These are phyloP conservation scores for Anethum foeniculum DNA, from an alignment of 140 eudicot species.

Conservation along the genomic window DNA sequence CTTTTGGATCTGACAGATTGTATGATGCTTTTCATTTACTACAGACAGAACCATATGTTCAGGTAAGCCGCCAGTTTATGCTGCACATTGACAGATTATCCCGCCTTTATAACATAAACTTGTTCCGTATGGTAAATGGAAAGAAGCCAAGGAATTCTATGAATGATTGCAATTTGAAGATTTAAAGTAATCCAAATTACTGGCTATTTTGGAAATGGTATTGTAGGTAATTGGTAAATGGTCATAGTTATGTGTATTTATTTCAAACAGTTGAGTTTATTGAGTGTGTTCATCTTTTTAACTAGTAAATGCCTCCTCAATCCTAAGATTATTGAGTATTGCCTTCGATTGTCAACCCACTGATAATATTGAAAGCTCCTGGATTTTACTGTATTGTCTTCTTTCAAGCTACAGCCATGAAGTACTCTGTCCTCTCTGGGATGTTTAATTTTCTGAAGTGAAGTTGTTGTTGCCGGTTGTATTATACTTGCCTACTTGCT, in stretches of 20 bases:
- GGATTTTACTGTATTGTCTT: not conserved
- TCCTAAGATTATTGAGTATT: not conserved
- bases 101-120: not conserved
- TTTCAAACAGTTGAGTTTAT: not conserved
- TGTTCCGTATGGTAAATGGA: not conserved
- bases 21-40: constrained; percentile 56
- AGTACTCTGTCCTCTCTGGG: not conserved
- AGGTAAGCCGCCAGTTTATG: constrained; percentile 27
- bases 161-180: not conserved
- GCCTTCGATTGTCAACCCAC: not conserved
- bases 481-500: not conserved
- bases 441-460: not conserved
- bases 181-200: not conserved
- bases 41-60: constrained; percentile 59
- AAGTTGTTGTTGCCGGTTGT: not conserved
- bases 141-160: not conserved
- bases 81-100: not conserved
- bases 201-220: not conserved
- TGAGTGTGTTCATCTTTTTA: not conserved
- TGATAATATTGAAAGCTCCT: not conserved
- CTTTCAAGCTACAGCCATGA: not conserved
- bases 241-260: not conserved
- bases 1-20: constrained; percentile 30
- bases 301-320: not conserved
- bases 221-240: not conserved